Evolutionary conservation across 2,329 filamentous ascomycete genomes (phyloP), one percentile per base, ranked within the genome.

Genomic region (Pseudocercospora fijiensis): DNA sequence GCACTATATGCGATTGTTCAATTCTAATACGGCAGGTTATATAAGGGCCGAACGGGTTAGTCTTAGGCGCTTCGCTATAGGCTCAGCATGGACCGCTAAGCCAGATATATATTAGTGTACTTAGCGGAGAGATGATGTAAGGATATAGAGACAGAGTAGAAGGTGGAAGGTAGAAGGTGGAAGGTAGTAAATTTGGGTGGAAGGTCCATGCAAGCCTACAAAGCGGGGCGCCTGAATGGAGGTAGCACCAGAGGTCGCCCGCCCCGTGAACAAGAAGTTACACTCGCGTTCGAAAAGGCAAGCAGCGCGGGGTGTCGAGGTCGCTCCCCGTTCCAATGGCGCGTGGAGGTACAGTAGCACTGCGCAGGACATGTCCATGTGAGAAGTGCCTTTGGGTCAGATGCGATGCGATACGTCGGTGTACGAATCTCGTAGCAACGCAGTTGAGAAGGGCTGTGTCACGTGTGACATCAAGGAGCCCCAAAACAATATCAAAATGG

Each of bases 201-300:
- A n/a, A n/a, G n/a, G n/a, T n/a, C n/a, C n/a, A n/a, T n/a, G n/a
- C n/a, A n/a, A n/a, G n/a, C n/a, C n/a, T n/a, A n/a, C n/a, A n/a
- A n/a, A n/a, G n/a, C n/a, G n/a, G n/a, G n/a, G n/a, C n/a, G n/a
- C n/a, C 55, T 63, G 47, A 57, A 63, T 26, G 57, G 59, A 7
- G 58, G 45, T 30, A 51, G 33, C 20, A 24, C 47, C 60, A 72
- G 61, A n/a, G n/a, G n/a, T n/a, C n/a, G n/a, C n/a, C n/a, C n/a
- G n/a, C n/a, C n/a, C n/a, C n/a, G n/a, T n/a, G n/a, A n/a, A n/a
- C n/a, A n/a, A n/a, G n/a, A n/a, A 9, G 55, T 57, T 27, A 45
- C 55, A 57, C 55, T 33, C 30, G 55, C 55, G 11, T 28, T 27
- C 18, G 13, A 24, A 27, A 9, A 57, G 30, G 20, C 22, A 20